Percentiles rank a stretch among this genome's conserved stretches.
These are phyloP conservation scores for Usnea hakonensis DNA, from an alignment of 495 filamentous ascomycete species.

Conservation along the genomic window DNA sequence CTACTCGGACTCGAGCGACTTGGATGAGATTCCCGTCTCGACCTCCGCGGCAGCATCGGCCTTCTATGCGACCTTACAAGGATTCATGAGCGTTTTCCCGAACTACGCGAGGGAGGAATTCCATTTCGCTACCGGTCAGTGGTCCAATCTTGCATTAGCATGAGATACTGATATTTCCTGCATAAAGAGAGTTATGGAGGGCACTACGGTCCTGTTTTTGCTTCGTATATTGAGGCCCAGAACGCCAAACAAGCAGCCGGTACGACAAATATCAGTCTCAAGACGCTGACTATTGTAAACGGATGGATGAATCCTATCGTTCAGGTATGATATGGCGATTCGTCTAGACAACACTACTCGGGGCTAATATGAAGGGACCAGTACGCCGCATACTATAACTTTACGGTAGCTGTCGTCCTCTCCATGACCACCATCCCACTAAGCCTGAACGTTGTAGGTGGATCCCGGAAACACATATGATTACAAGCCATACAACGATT, in stretches of 20 bases:
- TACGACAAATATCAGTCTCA: constrained; percentile 5
- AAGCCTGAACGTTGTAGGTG: background rate
- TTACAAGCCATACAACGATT: background rate
- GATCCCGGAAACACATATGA: background rate
- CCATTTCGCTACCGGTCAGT: background rate
- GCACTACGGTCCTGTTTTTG: constrained; percentile 58
- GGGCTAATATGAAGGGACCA: background rate
- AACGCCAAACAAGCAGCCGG: constrained; percentile 40
- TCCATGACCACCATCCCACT: background rate
- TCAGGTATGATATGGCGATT: constrained; percentile 12
- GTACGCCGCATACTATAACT: background rate
- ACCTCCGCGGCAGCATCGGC: background rate
- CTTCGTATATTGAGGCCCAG: constrained; percentile 57
- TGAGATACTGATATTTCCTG: background rate
- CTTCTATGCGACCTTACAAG: constrained; percentile 48
- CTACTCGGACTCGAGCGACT: background rate
- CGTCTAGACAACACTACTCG: background rate
- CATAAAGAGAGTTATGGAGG: constrained; percentile 44
- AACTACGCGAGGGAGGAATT: constrained; percentile 41
- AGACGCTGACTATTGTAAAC: constrained; percentile 51
- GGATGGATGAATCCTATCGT: constrained; percentile 53
- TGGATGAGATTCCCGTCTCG: background rate
- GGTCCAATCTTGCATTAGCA: constrained; percentile 25
- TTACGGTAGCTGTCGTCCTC: background rate
- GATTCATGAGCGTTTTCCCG: constrained; percentile 56